Base-by-base conservation (phyloP, 768 basidiomycete species). In the Boletus sp. region DNA sequence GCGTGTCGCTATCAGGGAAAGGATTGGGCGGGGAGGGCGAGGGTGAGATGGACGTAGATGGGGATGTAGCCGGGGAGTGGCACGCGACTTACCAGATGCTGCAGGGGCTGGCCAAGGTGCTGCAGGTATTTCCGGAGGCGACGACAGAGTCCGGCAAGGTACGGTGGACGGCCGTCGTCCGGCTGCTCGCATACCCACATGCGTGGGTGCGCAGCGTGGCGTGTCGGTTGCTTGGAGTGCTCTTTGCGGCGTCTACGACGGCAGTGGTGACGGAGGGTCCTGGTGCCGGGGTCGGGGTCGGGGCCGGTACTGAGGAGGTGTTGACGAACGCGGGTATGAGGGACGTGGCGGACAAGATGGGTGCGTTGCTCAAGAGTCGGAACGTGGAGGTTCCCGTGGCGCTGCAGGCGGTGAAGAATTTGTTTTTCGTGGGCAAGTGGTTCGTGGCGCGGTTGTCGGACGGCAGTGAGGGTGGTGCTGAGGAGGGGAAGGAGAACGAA, bases 391-490 rank as follows among this genome's bases (percentile, higher is more conserved):
- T 85, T 23, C 64, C 78, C 0, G 76, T 91, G n/a, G 78, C 85
- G 54, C 66, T 93, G 59, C 93, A 98, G 72, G 73, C 92, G 10
- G 92, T 96, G 62, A 98, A 97, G 75, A 93, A 98, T 63, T 70
- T 98, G 25, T 93, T 95, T 64, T 94, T 88, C 65, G 74, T 96
- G n/a, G 92, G 90, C 23, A 94, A 91, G 71, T 87, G 87, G 68
- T 96, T 91, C 69, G 55, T 29, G 78, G 75, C 54, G 70, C 76
- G 37, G 25, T 10, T 25, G 65, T 79, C 33, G 71, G 77, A 61
- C 52, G 17, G 23, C 46, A 56, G 57, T 55, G 42, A 15, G 35
- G 19, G 2, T 2, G 41, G 6, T 6, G 25, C 61, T 3, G 65
- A 61, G 7, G 67, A 65, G 3, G 64, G 61, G 43, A 49, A 61